Base-by-base conservation (phyloP, 2,329 filamentous ascomycete genomes). In the Tothia fuscella region DNA sequence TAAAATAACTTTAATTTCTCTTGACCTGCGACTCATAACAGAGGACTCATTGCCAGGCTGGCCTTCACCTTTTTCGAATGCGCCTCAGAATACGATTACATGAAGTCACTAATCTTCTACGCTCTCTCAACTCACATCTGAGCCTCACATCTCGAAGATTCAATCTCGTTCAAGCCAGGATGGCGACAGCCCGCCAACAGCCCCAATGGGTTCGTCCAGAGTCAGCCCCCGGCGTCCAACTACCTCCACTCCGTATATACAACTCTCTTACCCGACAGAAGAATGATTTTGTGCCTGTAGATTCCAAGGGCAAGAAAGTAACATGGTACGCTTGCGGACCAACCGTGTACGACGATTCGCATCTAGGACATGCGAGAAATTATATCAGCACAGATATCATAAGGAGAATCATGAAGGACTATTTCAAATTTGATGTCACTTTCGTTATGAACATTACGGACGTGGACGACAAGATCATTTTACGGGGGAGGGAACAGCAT, bases 381-480 rank as follows among this genome's bases (percentile, higher is more conserved):
- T 93, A 93, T 72, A 83, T 93, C 48, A 84, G 80, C 38, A 89
- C 84, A 34, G 87, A 94, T 60, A 87, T 93, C 49, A 78, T 93
- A 51, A 75, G 87, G 47, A 78, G 87, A 53, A 84, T 93, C 52
- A 64, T 93, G 60, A 69, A 74, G 54, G 78, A 89, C 59, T 89
- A 91, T 62, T 93, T 93, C 58, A 76, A 77, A 47, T 91, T 82
- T 59, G 67, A 86, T 31, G 76, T 94, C 50, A 76, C 79, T 46
- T 93, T 93, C 63, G 83, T 93, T 49, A 91, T 93, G 80, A 93
- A 93, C 63, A 86, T 91, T 48, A 93, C 87, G 21, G 29, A 62
- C 46, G 56, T 63, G 4, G 58, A 62, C 28, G 59, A 62, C 50
- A 61, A 78, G 68, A 83, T 78, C 53, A 78, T 78, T 47, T 57